phyloP scores from a whole-genome alignment of 1,284 basidiomycete genomes.

The Lignosus rhinocerotis region DNA sequence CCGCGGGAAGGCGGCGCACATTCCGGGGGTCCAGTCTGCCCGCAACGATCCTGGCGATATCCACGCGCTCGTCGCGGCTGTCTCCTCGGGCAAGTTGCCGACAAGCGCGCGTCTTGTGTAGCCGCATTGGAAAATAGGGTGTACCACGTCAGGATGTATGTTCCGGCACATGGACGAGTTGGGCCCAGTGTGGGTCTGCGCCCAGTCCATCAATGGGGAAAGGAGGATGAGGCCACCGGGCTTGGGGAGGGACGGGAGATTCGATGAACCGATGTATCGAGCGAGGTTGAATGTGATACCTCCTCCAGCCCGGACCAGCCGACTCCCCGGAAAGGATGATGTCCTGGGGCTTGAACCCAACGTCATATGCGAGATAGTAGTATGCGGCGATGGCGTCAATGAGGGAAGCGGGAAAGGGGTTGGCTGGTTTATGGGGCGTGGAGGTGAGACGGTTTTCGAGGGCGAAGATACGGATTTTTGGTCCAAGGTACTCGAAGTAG shows the following conservation, averaged over 20 bases:
- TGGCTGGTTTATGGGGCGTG: conserved; percentile 23
- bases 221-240: conserved; percentile 45
- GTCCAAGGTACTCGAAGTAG: conserved; percentile 21
- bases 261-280: conserved; percentile 41
- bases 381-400: conserved; percentile 65
- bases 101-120: conserved; percentile 42
- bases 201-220: conserved; percentile 61
- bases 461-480: conserved; percentile 32
- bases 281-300: conserved; percentile 63
- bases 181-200: conserved; percentile 35
- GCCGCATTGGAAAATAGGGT: conserved; percentile 16
- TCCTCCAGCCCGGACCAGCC: conserved; percentile 70
- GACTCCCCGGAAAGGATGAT: conserved; percentile 71
- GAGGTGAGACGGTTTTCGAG: conserved; percentile 35
- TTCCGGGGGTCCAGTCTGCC: conserved; percentile 33
- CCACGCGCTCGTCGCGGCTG: conserved; percentile 46
- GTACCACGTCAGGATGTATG: conserved; percentile 44
- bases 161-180: conserved; percentile 36
- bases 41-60: conserved; percentile 55
- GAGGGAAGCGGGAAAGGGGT: conserved; percentile 64
- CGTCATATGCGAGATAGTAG: conserved; percentile 49
- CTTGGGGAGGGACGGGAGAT: conserved; percentile 37
- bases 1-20: conserved; percentile 53
- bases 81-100: conserved; percentile 43
- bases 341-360: conserved; percentile 42